Evolutionary conservation across 1,284 basidiomycete species (phyloP).

Genomic region (Ganoderma sinense): DNA sequence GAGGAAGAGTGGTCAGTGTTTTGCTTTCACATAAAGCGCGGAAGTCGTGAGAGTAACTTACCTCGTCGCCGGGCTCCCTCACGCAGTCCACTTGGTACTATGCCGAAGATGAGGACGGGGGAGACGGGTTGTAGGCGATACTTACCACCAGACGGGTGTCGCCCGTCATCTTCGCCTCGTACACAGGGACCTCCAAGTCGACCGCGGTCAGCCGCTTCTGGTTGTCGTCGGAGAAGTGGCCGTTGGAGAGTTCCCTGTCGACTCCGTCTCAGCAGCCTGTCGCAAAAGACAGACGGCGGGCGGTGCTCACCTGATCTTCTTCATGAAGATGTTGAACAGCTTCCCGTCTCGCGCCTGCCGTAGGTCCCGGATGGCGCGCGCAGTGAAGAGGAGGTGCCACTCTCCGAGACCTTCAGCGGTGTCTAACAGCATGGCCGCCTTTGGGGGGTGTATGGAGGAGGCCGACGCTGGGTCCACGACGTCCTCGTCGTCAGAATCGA

Average conservation of each 20-base stretch:
- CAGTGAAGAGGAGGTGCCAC: slow-evolving; percentile 59
- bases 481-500: background rate
- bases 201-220: slow-evolving; percentile 63
- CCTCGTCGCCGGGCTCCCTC: slow-evolving; percentile 55
- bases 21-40: background rate
- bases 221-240: slow-evolving; percentile 73
- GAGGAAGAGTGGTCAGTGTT: slow-evolving; percentile 8
- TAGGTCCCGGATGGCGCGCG: slow-evolving; percentile 51
- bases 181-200: slow-evolving; percentile 58
- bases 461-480: slow-evolving; percentile 33
- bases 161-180: slow-evolving; percentile 72
- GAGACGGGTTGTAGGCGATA: background rate
- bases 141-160: slow-evolving; percentile 64
- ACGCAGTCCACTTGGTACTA: slow-evolving; percentile 73
- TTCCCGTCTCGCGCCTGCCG: slow-evolving; percentile 49
- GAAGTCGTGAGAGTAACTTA: slow-evolving; percentile 38
- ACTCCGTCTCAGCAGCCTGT: background rate
- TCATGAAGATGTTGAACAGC: slow-evolving; percentile 56
- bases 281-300: background rate
- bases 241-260: slow-evolving; percentile 66
- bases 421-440: slow-evolving; percentile 56
- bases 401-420: slow-evolving; percentile 59
- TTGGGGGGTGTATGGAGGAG: slow-evolving; percentile 57
- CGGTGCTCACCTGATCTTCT: slow-evolving; percentile 56
- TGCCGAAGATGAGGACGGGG: background rate